Evolutionary conservation across 257 asterid species (phyloP), one percentile per base, ranked within the genome.

Genomic region (Gardenia jasminoides): DNA sequence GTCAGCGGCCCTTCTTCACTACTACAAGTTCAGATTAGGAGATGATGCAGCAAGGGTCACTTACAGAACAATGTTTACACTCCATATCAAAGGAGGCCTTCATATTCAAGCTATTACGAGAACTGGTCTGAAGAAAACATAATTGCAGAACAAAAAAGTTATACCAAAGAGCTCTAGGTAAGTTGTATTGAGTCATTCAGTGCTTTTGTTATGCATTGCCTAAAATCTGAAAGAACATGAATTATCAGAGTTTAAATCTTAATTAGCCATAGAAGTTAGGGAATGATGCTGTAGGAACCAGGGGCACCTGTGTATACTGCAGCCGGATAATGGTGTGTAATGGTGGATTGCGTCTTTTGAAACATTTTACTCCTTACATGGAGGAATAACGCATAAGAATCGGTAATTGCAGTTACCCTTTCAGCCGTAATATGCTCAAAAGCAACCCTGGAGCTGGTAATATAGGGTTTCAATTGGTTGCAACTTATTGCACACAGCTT

Each of bases 51-150:
- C 84, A 59, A 85, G 61, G 28, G 96, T 88, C 43, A 88, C 89
- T 10, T 92, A 92, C 71, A 89, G 92, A 83, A 88, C 90, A 39
- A 92, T 92, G 96, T 72, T 90, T 70, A 90, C 96, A 1, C 94
- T 92, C 65, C 93, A 92, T 58, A 88, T 92, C 79, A 89, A 73
- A 36, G 93, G 91, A 59, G 87, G 91, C 70, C 92, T 90, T 22
- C 67, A 81, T n/a, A 66, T 89, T 78, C 64, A 5, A 69, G 94
- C 92, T 52, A 72, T 85, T 76, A 74, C 91, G 78, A 88, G 89
- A 82, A 82, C 65, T 77, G n/a, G 13, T 22, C 47, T 64, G 36
- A 73, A 9, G 10, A 13, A 47, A 24, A 15, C 16, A 13, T 64
- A 36, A 64, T 36, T 36, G 41, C 41, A 36, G 41, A 52, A 54